These are phyloP conservation scores for Colletotrichum melonis DNA, from an alignment of 2,329 filamentous ascomycete genomes.

Conservation along the genomic window DNA sequence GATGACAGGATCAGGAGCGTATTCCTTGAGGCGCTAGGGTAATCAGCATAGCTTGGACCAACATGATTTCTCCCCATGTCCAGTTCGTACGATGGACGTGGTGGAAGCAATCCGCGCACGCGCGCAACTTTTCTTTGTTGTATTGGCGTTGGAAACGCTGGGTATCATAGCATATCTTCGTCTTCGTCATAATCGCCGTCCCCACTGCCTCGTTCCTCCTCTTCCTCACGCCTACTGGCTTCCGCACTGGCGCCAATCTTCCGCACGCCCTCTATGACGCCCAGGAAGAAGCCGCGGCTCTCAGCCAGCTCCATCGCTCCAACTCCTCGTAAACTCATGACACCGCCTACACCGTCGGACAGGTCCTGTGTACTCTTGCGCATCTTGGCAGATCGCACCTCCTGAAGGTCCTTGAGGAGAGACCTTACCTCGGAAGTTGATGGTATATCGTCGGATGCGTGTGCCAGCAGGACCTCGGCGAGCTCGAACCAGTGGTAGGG, in stretches of 20 bases:
- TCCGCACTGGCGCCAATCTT: slow-evolving; percentile 87
- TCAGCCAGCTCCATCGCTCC: slow-evolving; percentile 95
- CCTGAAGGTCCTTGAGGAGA: slow-evolving; percentile 82
- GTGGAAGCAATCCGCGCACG: neutral
- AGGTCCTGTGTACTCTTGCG: slow-evolving; percentile 78
- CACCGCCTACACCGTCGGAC: slow-evolving; percentile 78
- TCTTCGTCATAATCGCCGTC: slow-evolving; percentile 73
- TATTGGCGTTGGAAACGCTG: slow-evolving; percentile 4
- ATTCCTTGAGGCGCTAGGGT: too few relatives aligned
- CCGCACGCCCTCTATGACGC: slow-evolving; percentile 88
- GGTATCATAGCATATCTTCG: slow-evolving; percentile 57
- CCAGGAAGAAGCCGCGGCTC: slow-evolving; percentile 83
- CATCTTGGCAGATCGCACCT: slow-evolving; percentile 92
- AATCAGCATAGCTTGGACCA: neutral
- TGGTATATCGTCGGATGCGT: slow-evolving; percentile 84
- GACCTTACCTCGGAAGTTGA: slow-evolving; percentile 80
- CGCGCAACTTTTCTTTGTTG: neutral
- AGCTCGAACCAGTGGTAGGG: slow-evolving; percentile 98
- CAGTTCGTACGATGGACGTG: neutral
- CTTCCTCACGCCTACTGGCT: slow-evolving; percentile 79
- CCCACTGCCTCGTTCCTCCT: slow-evolving; percentile 72
- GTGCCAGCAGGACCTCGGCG: slow-evolving; percentile 86
- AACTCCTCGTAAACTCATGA: slow-evolving; percentile 77
- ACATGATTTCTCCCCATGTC: neutral
- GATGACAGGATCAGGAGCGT: neutral